Conservation (phyloP, 768 basidiomycete species). For the Suillus occidentalis region DNA sequence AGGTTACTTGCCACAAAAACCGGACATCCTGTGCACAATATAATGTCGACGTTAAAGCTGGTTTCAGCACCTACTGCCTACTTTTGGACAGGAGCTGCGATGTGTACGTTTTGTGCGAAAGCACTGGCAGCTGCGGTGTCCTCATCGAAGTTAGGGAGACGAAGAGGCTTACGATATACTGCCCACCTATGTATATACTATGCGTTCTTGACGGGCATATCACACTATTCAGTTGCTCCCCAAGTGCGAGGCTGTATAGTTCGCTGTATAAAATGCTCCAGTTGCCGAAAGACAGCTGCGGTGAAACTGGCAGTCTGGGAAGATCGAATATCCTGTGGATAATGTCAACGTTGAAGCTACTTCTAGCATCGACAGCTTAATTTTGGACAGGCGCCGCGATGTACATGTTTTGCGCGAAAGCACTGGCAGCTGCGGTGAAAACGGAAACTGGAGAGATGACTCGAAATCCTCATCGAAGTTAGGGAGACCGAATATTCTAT, state of each 20-base stretch:
- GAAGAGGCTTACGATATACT: neutral
- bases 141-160: neutral
- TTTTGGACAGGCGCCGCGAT: conserved; percentile 39
- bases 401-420: conserved; percentile 38
- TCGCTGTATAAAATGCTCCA: too few species aligned
- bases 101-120: conserved; percentile 39
- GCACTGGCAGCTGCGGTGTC: conserved; percentile 11
- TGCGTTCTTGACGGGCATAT: too few species aligned
- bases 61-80: neutral
- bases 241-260: too few species aligned
- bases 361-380: conserved; percentile 25
- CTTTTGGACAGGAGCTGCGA: conserved; percentile 37
- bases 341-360: conserved; percentile 18
- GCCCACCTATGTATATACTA: too few species aligned
- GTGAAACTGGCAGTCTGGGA: too few species aligned
- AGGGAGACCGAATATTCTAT: too few species aligned
- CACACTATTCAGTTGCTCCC: too few species aligned
- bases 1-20: neutral
- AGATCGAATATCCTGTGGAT: too few species aligned
- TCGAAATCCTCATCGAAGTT: too few species aligned
- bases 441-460: neutral
- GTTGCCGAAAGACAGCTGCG: too few species aligned
- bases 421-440: conserved; percentile 7
- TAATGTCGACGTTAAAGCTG: conserved; percentile 25
- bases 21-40: neutral